Conservation (phyloP, 2,329 filamentous ascomycete species). For the Claviceps paspali region DNA sequence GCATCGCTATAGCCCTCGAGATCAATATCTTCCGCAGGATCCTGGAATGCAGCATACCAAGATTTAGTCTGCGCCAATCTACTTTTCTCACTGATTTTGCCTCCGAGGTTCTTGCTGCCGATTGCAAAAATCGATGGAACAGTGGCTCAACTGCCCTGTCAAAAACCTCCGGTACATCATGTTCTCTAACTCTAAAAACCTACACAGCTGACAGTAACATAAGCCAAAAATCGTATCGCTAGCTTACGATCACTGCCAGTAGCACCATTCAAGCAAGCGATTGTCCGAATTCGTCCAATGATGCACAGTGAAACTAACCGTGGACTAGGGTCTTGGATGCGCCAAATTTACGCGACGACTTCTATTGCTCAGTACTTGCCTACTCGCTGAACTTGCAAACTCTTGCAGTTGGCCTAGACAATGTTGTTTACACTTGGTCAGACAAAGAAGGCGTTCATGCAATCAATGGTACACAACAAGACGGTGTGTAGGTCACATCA, state of each 20-base stretch:
- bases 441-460: conserved; percentile 50
- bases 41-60: conserved; percentile 34
- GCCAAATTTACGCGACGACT: conserved; percentile 80
- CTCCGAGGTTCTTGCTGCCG: background rate
- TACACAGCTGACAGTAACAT: background rate
- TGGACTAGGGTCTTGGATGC: conserved; percentile 62
- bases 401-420: conserved; percentile 70
- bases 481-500: conserved; percentile 52
- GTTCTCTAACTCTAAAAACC: background rate
- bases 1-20: conserved; percentile 68
- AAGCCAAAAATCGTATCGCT: conserved; percentile 3
- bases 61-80: conserved; percentile 1
- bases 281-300: background rate
- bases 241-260: conserved; percentile 40
- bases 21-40: conserved; percentile 56
- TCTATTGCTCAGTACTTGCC: conserved; percentile 82
- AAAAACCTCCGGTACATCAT: background rate
- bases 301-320: background rate
- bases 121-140: background rate
- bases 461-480: conserved; percentile 19
- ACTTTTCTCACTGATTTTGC: conserved; percentile 11
- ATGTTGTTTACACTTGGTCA: conserved; percentile 77
- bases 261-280: conserved; percentile 59
- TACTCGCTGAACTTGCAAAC: conserved; percentile 63
- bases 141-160: background rate